A percentile compares a stretch with the other conserved stretches of the same genome.
phyloP scores from a whole-genome alignment of 163 green algal genomes.

The Trebouxia gelatinosa region DNA sequence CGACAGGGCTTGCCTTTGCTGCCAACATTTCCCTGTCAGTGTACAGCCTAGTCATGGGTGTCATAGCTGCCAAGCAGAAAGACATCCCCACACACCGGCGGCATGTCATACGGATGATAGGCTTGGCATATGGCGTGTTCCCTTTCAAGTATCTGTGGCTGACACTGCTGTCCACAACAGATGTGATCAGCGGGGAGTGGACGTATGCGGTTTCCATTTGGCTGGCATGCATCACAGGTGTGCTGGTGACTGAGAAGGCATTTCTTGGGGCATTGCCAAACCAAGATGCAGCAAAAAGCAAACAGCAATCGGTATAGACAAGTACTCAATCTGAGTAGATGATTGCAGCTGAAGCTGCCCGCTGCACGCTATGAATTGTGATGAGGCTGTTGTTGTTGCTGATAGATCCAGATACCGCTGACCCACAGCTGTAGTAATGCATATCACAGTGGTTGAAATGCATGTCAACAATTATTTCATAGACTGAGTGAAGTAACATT shows the following conservation, averaged over 20 bases:
- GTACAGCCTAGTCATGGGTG: not conserved
- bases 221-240: not conserved
- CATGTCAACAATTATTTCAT: no score
- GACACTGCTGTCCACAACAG: not conserved
- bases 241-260: conserved; percentile 3
- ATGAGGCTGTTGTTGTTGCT: no score
- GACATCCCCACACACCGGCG: conserved; percentile 3
- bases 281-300: not conserved
- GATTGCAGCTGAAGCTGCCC: no score
- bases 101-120: conserved; percentile 8
- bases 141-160: conserved; percentile 9
- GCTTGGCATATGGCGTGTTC: conserved; percentile 6
- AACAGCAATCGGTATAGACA: no score
- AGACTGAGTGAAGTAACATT: no score
- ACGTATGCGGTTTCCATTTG: not conserved
- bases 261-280: not conserved
- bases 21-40: not conserved
- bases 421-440: no score
- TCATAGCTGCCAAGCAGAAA: conserved; percentile 4
- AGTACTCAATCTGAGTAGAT: no score
- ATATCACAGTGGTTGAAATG: no score
- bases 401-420: no score
- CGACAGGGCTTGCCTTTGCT: not conserved
- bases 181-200: not conserved
- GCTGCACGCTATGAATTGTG: no score